Conservation (phyloP, 495 filamentous ascomycete species). For the Mytilinidion resinicola region DNA sequence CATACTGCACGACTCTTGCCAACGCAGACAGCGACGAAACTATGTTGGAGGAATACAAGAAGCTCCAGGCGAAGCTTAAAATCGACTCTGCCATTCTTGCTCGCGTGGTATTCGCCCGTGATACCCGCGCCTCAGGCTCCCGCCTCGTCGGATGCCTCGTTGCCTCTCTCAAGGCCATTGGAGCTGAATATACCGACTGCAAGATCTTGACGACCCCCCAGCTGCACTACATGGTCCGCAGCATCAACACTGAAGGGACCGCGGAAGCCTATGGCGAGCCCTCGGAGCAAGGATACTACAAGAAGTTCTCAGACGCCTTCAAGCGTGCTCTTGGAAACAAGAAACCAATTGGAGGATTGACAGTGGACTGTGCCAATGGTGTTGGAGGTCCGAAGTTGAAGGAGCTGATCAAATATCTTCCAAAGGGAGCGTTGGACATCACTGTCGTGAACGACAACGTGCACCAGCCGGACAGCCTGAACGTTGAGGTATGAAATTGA, state of each 20-base stretch:
- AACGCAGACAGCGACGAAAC: slow-evolving; percentile 70
- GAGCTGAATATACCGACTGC: slow-evolving; percentile 68
- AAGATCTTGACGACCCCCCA: slow-evolving; percentile 91
- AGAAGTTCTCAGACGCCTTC: slow-evolving; percentile 80
- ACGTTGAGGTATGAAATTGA: slow-evolving; percentile 61
- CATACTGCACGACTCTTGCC: slow-evolving; percentile 75
- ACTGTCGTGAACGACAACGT: slow-evolving; percentile 89
- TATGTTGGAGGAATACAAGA: slow-evolving; percentile 66
- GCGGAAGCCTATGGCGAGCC: slow-evolving; percentile 78
- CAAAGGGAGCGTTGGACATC: slow-evolving; percentile 67
- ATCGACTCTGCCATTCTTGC: slow-evolving; percentile 64
- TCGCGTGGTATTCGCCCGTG: slow-evolving; percentile 81
- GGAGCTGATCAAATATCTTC: slow-evolving; percentile 79
- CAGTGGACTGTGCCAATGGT: slow-evolving; percentile 94
- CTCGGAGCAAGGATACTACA: slow-evolving; percentile 87
- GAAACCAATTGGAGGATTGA: slow-evolving; percentile 57
- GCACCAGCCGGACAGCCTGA: slow-evolving; percentile 77
- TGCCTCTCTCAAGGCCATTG: slow-evolving; percentile 68
- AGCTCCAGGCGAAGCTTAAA: slow-evolving; percentile 63
- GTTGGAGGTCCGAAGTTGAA: slow-evolving; percentile 88
- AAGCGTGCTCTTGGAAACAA: slow-evolving; percentile 67
- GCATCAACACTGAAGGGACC: slow-evolving; percentile 82
- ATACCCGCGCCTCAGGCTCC: slow-evolving; percentile 87
- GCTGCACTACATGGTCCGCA: slow-evolving; percentile 91
- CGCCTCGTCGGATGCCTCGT: slow-evolving; percentile 69